phyloP scores from a whole-genome alignment of 208 protist genomes.

The Wallacemonas collosoma region DNA sequence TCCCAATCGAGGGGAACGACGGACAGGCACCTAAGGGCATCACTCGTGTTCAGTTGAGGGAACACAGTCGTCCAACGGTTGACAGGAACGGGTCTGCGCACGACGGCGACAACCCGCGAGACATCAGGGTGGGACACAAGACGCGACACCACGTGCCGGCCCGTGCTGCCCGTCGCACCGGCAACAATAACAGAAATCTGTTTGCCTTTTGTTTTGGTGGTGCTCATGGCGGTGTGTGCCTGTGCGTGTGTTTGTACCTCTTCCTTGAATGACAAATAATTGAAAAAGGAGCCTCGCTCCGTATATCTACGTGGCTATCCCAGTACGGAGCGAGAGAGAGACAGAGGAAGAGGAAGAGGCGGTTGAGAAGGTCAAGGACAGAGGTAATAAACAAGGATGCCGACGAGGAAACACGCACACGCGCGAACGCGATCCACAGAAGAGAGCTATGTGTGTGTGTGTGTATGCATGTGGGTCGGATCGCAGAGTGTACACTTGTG shows the following conservation, averaged over 20 bases:
- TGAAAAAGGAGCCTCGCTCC: neutral
- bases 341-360: too few relatives aligned
- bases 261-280: neutral
- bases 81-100: slow-evolving; percentile 53
- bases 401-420: too few relatives aligned
- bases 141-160: slow-evolving; percentile 58
- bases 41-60: slow-evolving; percentile 44
- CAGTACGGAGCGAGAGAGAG: too few relatives aligned
- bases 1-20: slow-evolving; percentile 70
- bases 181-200: slow-evolving; percentile 64
- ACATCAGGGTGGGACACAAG: slow-evolving; percentile 68
- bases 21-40: slow-evolving; percentile 55
- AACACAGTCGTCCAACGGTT: slow-evolving; percentile 56
- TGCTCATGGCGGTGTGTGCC: slow-evolving; percentile 4
- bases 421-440: too few relatives aligned
- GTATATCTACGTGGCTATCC: too few relatives aligned
- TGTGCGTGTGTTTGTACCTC: neutral
- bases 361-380: too few relatives aligned
- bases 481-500: too few relatives aligned
- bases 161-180: slow-evolving; percentile 58
- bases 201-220: slow-evolving; percentile 32
- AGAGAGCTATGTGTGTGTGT: too few relatives aligned
- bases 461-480: too few relatives aligned
- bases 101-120: slow-evolving; percentile 56
- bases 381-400: too few relatives aligned